These are phyloP conservation scores for Backusella tuberculispora DNA, from an alignment of 192 early-diverging fungal species.

Conservation along the genomic window DNA sequence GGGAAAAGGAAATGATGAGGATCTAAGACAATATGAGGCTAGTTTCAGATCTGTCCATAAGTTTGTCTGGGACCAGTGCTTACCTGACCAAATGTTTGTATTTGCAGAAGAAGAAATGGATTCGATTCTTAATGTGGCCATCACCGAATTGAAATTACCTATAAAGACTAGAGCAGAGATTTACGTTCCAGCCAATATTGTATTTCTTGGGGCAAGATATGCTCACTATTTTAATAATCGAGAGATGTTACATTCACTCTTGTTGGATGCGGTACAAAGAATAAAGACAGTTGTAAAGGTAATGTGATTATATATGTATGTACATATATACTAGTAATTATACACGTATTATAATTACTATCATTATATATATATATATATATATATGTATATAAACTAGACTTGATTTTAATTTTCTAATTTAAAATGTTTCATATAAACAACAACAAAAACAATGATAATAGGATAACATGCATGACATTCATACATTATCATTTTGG, in stretches of 20 bases:
- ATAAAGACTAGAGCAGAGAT: slow-evolving; percentile 62
- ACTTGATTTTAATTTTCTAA: too few species aligned
- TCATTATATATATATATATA: slow-evolving; percentile 13
- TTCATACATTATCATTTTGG: slow-evolving; percentile 78
- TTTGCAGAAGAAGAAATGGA: slow-evolving; percentile 75
- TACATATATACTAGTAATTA: background rate
- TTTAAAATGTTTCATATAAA: too few species aligned
- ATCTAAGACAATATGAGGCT: slow-evolving; percentile 17
- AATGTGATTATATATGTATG: background rate
- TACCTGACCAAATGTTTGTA: slow-evolving; percentile 96
- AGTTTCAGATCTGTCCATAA: slow-evolving; percentile 54
- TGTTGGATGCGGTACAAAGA: slow-evolving; percentile 57
- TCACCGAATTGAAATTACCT: slow-evolving; percentile 67
- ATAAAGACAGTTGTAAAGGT: slow-evolving; percentile 64
- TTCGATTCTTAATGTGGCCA: slow-evolving; percentile 72
- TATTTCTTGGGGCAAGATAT: slow-evolving; percentile 89
- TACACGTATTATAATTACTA: background rate
- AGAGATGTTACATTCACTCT: slow-evolving; percentile 74
- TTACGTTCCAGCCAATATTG: slow-evolving; percentile 81
- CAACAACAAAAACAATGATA: background rate
- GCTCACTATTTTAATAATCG: slow-evolving; percentile 78
- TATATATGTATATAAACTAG: background rate
- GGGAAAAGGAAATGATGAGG: background rate
- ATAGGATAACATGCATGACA: slow-evolving; percentile 56
- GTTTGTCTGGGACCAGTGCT: slow-evolving; percentile 73